Evolutionary conservation across 2,329 filamentous ascomycete species (phyloP), one percentile per base, ranked within the genome.

Genomic region (Ceratocystiopsis brevicomis): DNA sequence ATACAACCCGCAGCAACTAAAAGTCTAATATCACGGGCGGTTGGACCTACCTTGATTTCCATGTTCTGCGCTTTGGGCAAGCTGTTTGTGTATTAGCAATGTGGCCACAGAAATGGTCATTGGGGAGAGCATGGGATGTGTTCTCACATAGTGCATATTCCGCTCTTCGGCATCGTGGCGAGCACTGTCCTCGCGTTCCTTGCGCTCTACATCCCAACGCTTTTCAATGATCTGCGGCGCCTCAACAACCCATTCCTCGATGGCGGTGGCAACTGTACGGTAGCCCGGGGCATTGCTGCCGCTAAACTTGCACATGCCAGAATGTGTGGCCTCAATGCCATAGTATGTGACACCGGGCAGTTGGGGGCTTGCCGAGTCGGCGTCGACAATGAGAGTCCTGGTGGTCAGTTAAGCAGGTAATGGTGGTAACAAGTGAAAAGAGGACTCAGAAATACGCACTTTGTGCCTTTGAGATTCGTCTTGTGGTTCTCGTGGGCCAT

Each of bases 401-500:
- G n/a, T 32, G 37, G 37, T 49, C 40, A 50, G 49, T 9, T 30
- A 9, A 9, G 5, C 10, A 30, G 6, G 25, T 6, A 4, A 30
- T 2, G 5, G 8, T 8, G 25, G 8, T 4, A 8, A 30, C 6
- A 2, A 11, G 38, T 25, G 19, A 12, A 35, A 34, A 16, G 10
- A 15, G 2, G 33, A 25, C 10, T 10, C 14, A 15, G 13, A 17
- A 11, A 17, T 6, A 53, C 61, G 39, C 52, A 64, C 61, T 61
- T 75, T 1, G 73, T 73, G 2, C 73, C 74, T 50, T 71, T 78
- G 34, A 85, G 52, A 49, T 83, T 73, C 0, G 78, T 82, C 48
- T 77, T 78, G 50, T 78, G 73, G 39, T 76, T 78, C 54, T 87
- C 81, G 44, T 85, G 79, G 35, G 76, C 81, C 69, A 85, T 83